phyloP scores from a whole-genome alignment of 1,284 basidiomycete genomes.

The Phlebopus sp. region DNA sequence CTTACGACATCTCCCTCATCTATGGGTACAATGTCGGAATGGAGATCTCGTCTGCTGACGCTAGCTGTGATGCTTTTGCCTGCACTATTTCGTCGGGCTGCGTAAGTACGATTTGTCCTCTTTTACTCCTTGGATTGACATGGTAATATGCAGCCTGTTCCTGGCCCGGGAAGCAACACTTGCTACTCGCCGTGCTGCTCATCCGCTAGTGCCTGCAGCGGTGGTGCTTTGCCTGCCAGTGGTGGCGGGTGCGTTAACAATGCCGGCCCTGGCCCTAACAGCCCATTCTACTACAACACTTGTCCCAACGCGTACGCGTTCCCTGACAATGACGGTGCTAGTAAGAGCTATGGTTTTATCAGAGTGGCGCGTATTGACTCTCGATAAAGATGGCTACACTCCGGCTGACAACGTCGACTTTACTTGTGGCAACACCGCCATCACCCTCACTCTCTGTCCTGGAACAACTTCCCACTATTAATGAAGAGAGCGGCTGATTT shows the following conservation, averaged over 20 bases:
- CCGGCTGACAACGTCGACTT: conserved; percentile 28
- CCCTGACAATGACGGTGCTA: conserved; percentile 33
- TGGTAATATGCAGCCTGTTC: conserved; percentile 21
- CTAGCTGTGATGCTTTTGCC: conserved; percentile 22
- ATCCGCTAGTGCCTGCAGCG: conserved; percentile 22
- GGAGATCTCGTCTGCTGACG: conserved; percentile 32
- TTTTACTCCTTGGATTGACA: not conserved
- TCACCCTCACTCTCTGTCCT: conserved; percentile 34
- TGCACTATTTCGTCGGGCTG: conserved; percentile 20
- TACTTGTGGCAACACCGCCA: conserved; percentile 29
- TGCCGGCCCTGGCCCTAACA: conserved; percentile 29
- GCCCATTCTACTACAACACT: conserved; percentile 27
- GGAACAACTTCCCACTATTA: conserved; percentile 23
- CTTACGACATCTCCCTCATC: conserved; percentile 36
- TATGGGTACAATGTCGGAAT: conserved; percentile 38
- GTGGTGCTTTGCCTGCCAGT: conserved; percentile 26
- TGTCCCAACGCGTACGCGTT: conserved; percentile 33
- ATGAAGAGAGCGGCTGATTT: not conserved
- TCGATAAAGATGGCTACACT: conserved; percentile 14
- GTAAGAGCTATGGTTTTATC: conserved; percentile 10
- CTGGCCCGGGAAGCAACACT: conserved; percentile 19
- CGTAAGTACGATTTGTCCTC: conserved; percentile 7
- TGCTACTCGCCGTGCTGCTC: conserved; percentile 32
- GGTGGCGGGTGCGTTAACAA: conserved; percentile 31
- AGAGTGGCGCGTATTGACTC: not conserved